Conservation (phyloP, 345 rosid species). For the Euphorbia peplus region DNA sequence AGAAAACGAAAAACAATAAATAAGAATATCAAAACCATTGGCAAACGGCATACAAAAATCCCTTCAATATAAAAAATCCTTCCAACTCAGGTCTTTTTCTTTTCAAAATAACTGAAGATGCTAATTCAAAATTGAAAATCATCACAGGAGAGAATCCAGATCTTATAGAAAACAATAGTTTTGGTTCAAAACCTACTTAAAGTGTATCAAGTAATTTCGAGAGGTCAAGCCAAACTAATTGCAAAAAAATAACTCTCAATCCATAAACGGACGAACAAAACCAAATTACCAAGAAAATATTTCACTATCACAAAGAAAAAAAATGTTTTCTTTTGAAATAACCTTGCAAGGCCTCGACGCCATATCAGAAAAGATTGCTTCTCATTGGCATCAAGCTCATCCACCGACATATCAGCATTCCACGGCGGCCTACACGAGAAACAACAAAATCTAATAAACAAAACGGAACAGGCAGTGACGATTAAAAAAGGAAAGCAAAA, state of each 20-base stretch:
- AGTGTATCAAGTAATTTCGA: not conserved
- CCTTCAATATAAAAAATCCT: not conserved
- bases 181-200: not conserved
- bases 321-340: constrained; percentile 9
- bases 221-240: too few species aligned
- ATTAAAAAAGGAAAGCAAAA: not conserved
- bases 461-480: not conserved
- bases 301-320: too few species aligned
- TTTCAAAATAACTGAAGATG: not conserved
- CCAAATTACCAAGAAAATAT: not conserved
- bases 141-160: not conserved
- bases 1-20: not conserved
- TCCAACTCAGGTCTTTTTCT: not conserved
- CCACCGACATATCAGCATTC: constrained; percentile 63
- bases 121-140: not conserved
- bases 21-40: not conserved
- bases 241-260: not conserved
- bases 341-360: constrained; percentile 85
- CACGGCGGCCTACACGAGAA: constrained; percentile 57
- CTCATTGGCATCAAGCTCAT: constrained; percentile 69
- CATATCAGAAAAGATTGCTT: constrained; percentile 66
- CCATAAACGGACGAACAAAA: not conserved
- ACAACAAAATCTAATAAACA: not conserved
- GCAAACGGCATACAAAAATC: not conserved
- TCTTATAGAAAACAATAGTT: not conserved